These are phyloP conservation scores for Erodium maritimum DNA, from an alignment of 345 rosid genomes.

Conservation along the genomic window DNA sequence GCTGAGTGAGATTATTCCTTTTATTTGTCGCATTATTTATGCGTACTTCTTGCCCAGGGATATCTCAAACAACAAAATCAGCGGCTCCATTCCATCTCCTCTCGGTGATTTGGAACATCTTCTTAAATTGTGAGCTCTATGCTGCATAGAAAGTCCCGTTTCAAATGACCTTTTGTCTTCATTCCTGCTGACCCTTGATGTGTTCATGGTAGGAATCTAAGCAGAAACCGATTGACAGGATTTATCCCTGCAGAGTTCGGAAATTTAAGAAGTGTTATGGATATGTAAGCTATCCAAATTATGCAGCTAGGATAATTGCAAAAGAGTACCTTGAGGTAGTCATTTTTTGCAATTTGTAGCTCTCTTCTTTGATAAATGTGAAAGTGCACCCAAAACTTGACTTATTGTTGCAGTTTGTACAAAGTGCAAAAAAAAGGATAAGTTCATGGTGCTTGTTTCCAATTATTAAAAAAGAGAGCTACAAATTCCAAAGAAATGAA, in stretches of 20 bases:
- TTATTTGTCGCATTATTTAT: slow-evolving; percentile 4
- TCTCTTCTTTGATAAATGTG: too few species aligned
- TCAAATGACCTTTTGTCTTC: not conserved
- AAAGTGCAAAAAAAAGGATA: too few species aligned
- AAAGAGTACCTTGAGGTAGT: too few species aligned
- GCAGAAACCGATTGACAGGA: slow-evolving; percentile 65
- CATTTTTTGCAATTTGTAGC: too few species aligned
- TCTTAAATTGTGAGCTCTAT: slow-evolving; percentile 60
- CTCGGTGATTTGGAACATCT: slow-evolving; percentile 96
- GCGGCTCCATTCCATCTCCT: slow-evolving; percentile 75
- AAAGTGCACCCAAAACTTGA: too few species aligned
- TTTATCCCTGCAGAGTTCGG: slow-evolving; percentile 76
- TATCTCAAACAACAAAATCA: slow-evolving; percentile 68
- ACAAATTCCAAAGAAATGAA: too few species aligned
- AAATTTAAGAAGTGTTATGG: slow-evolving; percentile 77
- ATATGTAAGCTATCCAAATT: slow-evolving; percentile 43
- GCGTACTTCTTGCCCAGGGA: slow-evolving; percentile 37
- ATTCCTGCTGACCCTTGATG: slow-evolving; percentile 2
- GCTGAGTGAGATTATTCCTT: too few species aligned
- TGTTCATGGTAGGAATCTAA: slow-evolving; percentile 50
- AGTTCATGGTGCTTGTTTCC: too few species aligned
- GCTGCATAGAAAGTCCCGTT: slow-evolving; percentile 1
- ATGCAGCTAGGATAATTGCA: too few species aligned
- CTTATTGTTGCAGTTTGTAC: too few species aligned
- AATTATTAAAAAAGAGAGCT: too few species aligned